Evolutionary conservation across 257 asterid species (phyloP), one percentile per base, ranked within the genome.

Genomic region (Perilla frutescens): DNA sequence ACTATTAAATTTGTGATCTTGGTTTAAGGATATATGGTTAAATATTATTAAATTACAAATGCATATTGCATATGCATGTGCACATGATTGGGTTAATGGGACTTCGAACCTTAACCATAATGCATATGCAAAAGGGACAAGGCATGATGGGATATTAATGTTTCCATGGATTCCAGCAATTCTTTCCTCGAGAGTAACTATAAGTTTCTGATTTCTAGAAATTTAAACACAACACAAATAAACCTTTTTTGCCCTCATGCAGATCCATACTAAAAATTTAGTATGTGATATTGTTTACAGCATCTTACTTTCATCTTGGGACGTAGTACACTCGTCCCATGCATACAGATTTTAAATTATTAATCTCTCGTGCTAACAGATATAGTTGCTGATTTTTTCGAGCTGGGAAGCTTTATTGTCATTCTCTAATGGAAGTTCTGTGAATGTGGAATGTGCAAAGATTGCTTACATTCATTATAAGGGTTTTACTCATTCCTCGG

Each of bases 401-500:
- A 53, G 48, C 45, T 31, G 45, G 11, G 56, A 66, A 64, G 29
- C 49, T 45, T 48, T 43, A 6, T 4, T 75, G 56, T 54, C 55
- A 58, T 63, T 12, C 34, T n/a, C 47, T 4, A 7, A 41, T 31
- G 63, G 29, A 63, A 20, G 44, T 47, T 36, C 44, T 37, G 12
- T 43, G 13, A 56, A 50, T 60, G 4, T 13, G 70, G 43, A 32
- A 59, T 50, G 40, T 65, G 50, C 31, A 54, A 41, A 43, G 50
- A 48, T 13, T 10, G 32, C 56, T 53, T 70, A 15, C 29, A 7
- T 65, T 54, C 50, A 45, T 40, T 62, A 55, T 3, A 32, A 54
- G 41, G 64, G 72, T 37, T 66, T 20, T 36, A 47, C 9, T 50
- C 63, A 4, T 49, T 65, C 66, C 62, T 65, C 74, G 51, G 62